Conservation (phyloP, 2,329 filamentous ascomycete species). For the Venturia oleaginea region DNA sequence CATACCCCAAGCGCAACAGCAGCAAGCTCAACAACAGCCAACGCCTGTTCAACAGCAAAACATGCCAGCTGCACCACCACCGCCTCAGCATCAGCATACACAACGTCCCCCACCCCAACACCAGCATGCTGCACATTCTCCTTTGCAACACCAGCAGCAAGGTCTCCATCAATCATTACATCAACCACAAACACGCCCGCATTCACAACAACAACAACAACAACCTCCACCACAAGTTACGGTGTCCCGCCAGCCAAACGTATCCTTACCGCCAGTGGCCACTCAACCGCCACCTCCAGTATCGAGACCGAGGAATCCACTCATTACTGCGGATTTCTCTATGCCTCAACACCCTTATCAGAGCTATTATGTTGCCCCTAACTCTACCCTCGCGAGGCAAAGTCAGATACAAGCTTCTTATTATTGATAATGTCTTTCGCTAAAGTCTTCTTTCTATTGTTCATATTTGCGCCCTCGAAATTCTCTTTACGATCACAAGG, state of each 20-base stretch:
- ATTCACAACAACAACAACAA: slow-evolving; percentile 22
- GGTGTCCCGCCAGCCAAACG: slow-evolving; percentile 18
- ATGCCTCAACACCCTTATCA: slow-evolving; percentile 74
- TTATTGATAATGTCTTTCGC: slow-evolving; percentile 6
- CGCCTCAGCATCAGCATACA: slow-evolving; percentile 18
- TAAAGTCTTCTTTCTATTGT: neutral
- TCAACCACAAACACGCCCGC: slow-evolving; percentile 22
- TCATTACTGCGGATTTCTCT: slow-evolving; percentile 64
- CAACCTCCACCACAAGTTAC: slow-evolving; percentile 19
- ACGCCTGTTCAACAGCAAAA: slow-evolving; percentile 4
- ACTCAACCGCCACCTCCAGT: slow-evolving; percentile 32
- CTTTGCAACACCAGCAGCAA: slow-evolving; percentile 14
- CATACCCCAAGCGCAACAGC: slow-evolving; percentile 11
- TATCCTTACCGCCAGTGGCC: slow-evolving; percentile 51
- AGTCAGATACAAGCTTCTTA: slow-evolving; percentile 9
- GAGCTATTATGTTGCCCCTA: slow-evolving; percentile 68
- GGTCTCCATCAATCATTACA: slow-evolving; percentile 13
- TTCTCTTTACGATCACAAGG: neutral
- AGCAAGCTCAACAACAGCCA: slow-evolving; percentile 16
- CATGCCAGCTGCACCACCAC: neutral
- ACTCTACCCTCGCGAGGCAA: slow-evolving; percentile 27
- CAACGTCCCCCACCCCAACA: slow-evolving; percentile 14
- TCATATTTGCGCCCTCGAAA: neutral
- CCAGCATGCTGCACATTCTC: neutral
- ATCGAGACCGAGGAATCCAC: slow-evolving; percentile 31